Conservation (phyloP, 2,329 filamentous ascomycete genomes). For the Aureobasidium sp. region DNA sequence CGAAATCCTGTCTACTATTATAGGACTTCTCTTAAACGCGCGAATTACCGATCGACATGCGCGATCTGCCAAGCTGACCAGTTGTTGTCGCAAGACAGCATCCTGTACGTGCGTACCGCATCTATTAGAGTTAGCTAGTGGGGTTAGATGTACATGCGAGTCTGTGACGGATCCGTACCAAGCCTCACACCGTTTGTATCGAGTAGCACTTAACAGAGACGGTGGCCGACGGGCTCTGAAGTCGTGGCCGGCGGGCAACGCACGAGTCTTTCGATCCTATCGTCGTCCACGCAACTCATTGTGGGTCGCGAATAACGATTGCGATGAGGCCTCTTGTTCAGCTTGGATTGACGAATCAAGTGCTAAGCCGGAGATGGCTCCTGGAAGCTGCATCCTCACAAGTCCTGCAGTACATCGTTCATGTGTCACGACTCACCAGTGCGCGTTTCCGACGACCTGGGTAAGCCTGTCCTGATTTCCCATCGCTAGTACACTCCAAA, state of each 20-base stretch:
- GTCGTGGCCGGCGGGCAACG: background rate
- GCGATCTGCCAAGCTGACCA: background rate
- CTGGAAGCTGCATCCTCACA: background rate
- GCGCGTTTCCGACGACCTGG: background rate
- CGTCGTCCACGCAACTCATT: background rate
- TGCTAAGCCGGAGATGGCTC: background rate
- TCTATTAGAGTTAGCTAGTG: slow-evolving; percentile 2
- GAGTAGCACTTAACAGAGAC: background rate
- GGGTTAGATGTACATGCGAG: slow-evolving; percentile 3
- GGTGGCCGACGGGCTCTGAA: background rate
- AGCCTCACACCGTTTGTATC: slow-evolving; percentile 8
- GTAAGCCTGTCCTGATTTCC: background rate
- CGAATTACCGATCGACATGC: background rate
- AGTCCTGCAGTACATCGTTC: background rate
- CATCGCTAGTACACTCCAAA: background rate
- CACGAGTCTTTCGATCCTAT: background rate
- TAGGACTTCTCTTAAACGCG: background rate
- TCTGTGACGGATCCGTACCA: slow-evolving; percentile 5
- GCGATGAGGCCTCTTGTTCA: background rate
- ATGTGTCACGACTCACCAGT: background rate
- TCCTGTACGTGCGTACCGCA: slow-evolving; percentile 3
- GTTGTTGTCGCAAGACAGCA: background rate
- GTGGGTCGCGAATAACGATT: background rate
- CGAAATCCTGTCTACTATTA: background rate
- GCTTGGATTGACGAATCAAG: background rate